A percentile compares a stretch with the other conserved stretches of the same genome.
Conservation (phyloP, 345 rosid species). For the Eucalyptus cladocalyx region DNA sequence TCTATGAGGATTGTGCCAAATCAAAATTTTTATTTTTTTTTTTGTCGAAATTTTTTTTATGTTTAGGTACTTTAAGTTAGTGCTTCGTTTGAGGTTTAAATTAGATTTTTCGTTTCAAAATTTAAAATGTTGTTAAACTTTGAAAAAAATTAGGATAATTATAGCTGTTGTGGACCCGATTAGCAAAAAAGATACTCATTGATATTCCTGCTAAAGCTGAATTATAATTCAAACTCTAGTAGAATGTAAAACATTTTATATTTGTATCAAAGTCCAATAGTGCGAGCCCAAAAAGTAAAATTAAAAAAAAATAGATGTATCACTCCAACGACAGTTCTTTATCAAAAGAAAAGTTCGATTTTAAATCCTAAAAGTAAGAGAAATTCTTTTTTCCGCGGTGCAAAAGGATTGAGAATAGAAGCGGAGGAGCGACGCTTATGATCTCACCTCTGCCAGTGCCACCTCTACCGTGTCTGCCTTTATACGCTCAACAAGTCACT, state of each 20-base stretch:
- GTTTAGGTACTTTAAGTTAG: not conserved
- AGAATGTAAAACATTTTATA: not conserved
- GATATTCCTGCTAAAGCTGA: not conserved
- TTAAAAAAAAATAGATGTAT: not conserved
- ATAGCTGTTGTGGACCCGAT: not conserved
- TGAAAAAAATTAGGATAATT: not conserved
- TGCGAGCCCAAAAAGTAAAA: not conserved
- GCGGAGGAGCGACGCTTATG: not conserved
- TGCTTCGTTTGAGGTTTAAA: not conserved
- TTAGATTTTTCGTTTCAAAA: not conserved
- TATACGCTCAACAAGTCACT: too few relatives aligned
- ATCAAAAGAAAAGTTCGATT: not conserved
- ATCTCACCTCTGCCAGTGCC: not conserved
- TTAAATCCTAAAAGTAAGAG: not conserved
- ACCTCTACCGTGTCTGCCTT: not conserved
- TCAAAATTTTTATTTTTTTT: not conserved
- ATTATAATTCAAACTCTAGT: not conserved
- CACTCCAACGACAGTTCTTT: not conserved
- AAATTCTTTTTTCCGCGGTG: not conserved
- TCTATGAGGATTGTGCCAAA: not conserved
- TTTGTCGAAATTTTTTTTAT: too few relatives aligned
- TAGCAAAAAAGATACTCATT: not conserved
- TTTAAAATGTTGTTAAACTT: not conserved
- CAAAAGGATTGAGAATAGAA: not conserved
- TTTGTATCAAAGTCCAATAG: not conserved